Evolutionary conservation across 495 filamentous ascomycete genomes (phyloP).

Genomic region (Annulohypoxylon nitens): DNA sequence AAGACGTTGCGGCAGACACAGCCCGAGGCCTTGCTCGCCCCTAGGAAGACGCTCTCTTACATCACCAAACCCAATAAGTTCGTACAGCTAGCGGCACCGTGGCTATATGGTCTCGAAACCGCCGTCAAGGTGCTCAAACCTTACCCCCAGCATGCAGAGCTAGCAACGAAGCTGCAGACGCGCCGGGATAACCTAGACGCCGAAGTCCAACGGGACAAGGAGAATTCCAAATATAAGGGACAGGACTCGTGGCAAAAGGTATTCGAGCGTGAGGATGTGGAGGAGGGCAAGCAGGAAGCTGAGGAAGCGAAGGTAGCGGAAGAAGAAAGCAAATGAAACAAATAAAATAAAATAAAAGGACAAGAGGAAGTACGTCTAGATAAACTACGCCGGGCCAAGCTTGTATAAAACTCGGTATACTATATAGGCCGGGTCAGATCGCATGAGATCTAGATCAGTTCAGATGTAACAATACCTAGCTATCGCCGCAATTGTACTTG

Average conservation of each 20-base stretch:
- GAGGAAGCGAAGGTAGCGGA: conserved; percentile 13
- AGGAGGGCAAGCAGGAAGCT: conserved; percentile 31
- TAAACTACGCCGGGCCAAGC: background rate
- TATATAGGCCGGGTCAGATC: background rate
- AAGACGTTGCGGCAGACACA: conserved; percentile 52
- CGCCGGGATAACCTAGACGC: conserved; percentile 46
- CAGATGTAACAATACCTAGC: conserved; percentile 29
- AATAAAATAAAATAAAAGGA: background rate
- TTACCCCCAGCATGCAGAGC: conserved; percentile 22
- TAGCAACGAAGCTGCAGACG: conserved; percentile 51
- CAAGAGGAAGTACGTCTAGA: background rate
- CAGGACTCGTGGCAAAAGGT: conserved; percentile 39
- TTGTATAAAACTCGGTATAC: conserved; percentile 7
- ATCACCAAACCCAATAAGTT: conserved; percentile 45
- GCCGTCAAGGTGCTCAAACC: conserved; percentile 52
- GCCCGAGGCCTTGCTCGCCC: conserved; percentile 43
- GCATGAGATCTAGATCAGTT: conserved; percentile 4
- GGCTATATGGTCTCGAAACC: conserved; percentile 57
- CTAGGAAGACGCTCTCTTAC: conserved; percentile 43
- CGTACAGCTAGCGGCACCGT: conserved; percentile 47
- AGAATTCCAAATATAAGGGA: background rate
- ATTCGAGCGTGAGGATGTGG: background rate
- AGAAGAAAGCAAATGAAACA: conserved; percentile 17
- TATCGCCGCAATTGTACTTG: conserved; percentile 32
- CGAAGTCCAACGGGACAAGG: conserved; percentile 46